These are phyloP conservation scores for Calonectria hawksworthii DNA, from an alignment of 2,329 filamentous ascomycete species.

Conservation along the genomic window DNA sequence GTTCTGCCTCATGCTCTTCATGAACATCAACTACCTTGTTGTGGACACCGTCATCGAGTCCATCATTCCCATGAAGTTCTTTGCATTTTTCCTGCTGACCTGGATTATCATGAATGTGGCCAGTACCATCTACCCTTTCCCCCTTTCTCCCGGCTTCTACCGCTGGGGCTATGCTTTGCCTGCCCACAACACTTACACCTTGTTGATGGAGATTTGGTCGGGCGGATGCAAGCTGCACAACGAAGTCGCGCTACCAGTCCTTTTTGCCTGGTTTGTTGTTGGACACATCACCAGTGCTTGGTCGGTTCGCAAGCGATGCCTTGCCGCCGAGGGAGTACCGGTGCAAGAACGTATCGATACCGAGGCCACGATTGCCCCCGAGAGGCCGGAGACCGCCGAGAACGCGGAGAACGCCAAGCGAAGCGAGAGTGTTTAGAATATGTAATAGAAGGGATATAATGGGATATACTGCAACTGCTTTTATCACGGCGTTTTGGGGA, in stretches of 20 bases:
- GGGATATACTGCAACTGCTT: not conserved
- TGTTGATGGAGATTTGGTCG: conserved; percentile 58
- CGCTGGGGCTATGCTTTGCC: conserved; percentile 55
- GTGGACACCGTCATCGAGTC: conserved; percentile 51
- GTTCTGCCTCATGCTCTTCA: conserved; percentile 55
- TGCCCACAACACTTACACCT: conserved; percentile 50
- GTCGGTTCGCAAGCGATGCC: conserved; percentile 42
- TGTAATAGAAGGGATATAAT: not conserved
- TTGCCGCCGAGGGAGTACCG: conserved; percentile 19
- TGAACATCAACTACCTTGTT: conserved; percentile 58
- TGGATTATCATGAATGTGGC: conserved; percentile 59
- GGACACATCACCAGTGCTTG: conserved; percentile 43
- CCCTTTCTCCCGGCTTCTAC: conserved; percentile 56
- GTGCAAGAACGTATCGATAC: conserved; percentile 14
- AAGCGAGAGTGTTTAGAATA: not conserved
- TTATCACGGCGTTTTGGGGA: not conserved
- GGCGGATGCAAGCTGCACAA: conserved; percentile 56
- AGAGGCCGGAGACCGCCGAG: not conserved
- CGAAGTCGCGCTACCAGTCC: conserved; percentile 54
- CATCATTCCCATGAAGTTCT: conserved; percentile 50
- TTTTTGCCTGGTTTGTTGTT: conserved; percentile 57
- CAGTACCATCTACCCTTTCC: conserved; percentile 53
- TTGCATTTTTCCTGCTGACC: conserved; percentile 58
- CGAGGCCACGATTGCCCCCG: not conserved
- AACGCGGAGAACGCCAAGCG: not conserved